Base-by-base conservation (phyloP, 2,329 filamentous ascomycete species). In the Chalara sp. region DNA sequence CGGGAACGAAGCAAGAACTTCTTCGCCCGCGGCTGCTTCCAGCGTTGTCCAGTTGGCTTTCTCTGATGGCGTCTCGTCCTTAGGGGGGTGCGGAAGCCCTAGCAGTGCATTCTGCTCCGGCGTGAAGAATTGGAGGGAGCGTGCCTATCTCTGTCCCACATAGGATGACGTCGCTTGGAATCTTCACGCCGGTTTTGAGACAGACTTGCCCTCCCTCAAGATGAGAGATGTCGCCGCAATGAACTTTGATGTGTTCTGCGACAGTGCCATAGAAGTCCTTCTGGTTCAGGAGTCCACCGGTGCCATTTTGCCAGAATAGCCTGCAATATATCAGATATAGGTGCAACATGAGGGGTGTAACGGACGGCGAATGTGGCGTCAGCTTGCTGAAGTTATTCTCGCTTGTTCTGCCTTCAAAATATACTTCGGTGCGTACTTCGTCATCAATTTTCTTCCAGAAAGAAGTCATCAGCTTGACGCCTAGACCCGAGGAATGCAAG, bases 111-210 rank as follows among this genome's bases (percentile, higher is more conserved):
- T 46, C 56, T 53, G 55, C 13, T 47, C 39, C 39, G 58, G 44
- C 1, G 58, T 56, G 47, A 65, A 61, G 53, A 61, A 62, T 35
- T 55, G 49, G 35, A 61, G 53, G 10, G 53, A 55, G n/a, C 32
- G 33, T 37, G 50, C 39, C 60, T 60, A 63, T 32, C 62, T n/a
- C 62, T 31, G 61, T 64, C 30, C 60, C 59, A 39, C 60, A 63
- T 7, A 63, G 50, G 40, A 65, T 13, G 35, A 55, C 57, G 49
- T 63, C 62, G 21, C 54, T 56, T 13, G 58, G 56, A 32, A 62
- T 49, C 37, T 53, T 53, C 32, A 55, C 37, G 29, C 50, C 53
- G 12, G 43, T 35, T 33, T 46, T 45, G 0, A 64, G 52, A 31
- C 51, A 49, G 21, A 63, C 28, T 13, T 52, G 46, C 29, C 52